Evolutionary conservation across 2,329 filamentous ascomycete genomes (phyloP), one percentile per base, ranked within the genome.

Genomic region (Pezicula carpinea): DNA sequence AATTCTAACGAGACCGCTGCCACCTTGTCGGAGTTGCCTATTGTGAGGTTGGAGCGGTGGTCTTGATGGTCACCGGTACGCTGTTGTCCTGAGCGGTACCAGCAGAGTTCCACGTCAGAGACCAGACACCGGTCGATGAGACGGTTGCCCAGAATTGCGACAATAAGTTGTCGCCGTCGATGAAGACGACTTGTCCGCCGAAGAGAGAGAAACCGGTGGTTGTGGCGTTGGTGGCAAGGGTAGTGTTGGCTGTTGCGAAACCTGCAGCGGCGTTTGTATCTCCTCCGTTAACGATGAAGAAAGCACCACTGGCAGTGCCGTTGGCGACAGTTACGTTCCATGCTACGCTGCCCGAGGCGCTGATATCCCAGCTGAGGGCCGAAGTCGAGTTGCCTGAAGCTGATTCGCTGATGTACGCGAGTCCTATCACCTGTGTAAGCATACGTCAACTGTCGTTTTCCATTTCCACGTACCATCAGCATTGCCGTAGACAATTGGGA

Each of bases 201-300:
- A 60, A 65, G 26, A 64, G 44, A 3, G 55, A 54, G 44, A 66
- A 64, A 6, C 56, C 58, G 15, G 34, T 44, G 3, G 54, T 55
- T 6, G 33, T 35, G 6, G 45, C 44, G 19, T 44, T 41, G 10
- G 39, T n/a, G 11, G 50, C 21, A 5, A 49, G 42, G 2, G 52
- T 53, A 13, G 43, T 42, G 29, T 56, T 59, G 2, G 44, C 36
- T 15, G 42, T 46, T 19, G 46, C 46, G 36, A 65, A 60, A 4
- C 61, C 59, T 4, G 60, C 56, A 1, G 54, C 39, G 13, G 54
- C 55, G 40, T 56, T 43, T 17, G 56, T 40, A 13, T 53, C 33
- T 36, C 38, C 39, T 22, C 34, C 48, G 23, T 40, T 48, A 15
- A 49, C 22, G 29, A 43, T 48, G 15, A 23, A 44, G 32, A 40